Evolutionary conservation across 163 green algal species (phyloP), one percentile per base, ranked within the genome.

Genomic region (Coccomyxa subellipsoidea): DNA sequence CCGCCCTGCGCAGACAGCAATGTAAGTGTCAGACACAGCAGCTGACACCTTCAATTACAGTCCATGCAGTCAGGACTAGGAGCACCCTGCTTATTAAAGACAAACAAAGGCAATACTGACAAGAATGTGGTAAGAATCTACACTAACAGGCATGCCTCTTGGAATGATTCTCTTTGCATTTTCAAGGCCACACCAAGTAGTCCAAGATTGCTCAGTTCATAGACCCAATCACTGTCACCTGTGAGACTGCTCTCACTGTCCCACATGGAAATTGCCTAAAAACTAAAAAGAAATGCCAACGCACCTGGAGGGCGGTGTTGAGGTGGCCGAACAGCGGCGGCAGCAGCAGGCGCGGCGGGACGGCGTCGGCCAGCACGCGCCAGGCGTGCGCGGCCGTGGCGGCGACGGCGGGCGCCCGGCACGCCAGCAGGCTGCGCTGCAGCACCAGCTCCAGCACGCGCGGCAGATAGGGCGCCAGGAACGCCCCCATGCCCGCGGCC

Each of bases 321-420:
- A 95, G 83, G 6, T 87, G 83, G 32, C 25, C 86, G 70, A 89
- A 83, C 23, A 96, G 83, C 0, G 93, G 81, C 27, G 84, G 82
- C 36, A 97, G 84, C 80, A 97, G 89, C 81, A 97, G 89, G 2
- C 93, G 83, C 1, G 91, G 21, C 0, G 93, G 89, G 2, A 97
- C 78, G 25, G 37, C 75, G 0, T 53, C 76, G 6, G 90, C 81
- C 82, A 96, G 86, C 7, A 72, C 54, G 18, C 6, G 70, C 35
- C 88, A 83, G 54, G 92, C 83, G 15, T 27, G 38, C 0, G 81
- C 73, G 1, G 89, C 89, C 23, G 85, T 69, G 9, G 83, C 47
- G 69, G 79, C 69, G 81, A 85, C 88, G n/a, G 53, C 66, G 12
- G 82, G 84, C 1, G 77, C 75, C 4, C 31, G 35, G 84, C 82